A percentile compares a stretch with the other conserved stretches of the same genome.
These are phyloP conservation scores for Mortierella alpina DNA, from an alignment of 192 early-diverging fungal species.

Conservation along the genomic window DNA sequence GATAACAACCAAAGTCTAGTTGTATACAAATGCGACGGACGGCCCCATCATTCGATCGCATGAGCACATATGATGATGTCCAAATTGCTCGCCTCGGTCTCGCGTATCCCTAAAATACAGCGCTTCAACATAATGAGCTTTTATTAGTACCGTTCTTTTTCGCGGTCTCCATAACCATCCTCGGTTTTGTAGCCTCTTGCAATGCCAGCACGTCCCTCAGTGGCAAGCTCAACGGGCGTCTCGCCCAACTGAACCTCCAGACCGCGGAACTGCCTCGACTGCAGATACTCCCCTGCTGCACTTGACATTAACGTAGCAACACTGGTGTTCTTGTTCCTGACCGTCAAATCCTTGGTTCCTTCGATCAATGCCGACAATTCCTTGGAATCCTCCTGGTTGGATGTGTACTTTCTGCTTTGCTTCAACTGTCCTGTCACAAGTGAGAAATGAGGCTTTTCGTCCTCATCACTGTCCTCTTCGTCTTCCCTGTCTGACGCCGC, in stretches of 20 bases:
- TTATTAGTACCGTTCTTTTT: constrained; percentile 42
- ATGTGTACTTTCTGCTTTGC: constrained; percentile 61
- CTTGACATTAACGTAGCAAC: constrained; percentile 68
- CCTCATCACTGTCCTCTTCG: constrained; percentile 54
- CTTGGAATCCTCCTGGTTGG: constrained; percentile 45
- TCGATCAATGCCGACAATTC: constrained; percentile 31
- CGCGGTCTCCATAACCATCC: constrained; percentile 32
- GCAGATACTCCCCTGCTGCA: constrained; percentile 76
- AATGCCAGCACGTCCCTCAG: constrained; percentile 89
- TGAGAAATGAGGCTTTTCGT: constrained; percentile 90
- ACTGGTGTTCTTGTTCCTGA: constrained; percentile 65
- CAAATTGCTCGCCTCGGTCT: neutral
- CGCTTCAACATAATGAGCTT: neutral
- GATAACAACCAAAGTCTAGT: no score
- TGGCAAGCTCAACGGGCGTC: constrained; percentile 64
- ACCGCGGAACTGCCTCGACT: constrained; percentile 83
- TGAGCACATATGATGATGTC: no score
- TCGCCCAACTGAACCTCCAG: constrained; percentile 79
- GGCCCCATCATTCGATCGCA: no score
- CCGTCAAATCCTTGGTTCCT: constrained; percentile 59
- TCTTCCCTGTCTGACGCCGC: constrained; percentile 50
- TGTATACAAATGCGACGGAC: no score
- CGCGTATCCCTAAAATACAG: neutral
- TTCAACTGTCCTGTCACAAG: constrained; percentile 87
- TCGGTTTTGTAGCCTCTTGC: constrained; percentile 77